A percentile compares a stretch with the other conserved stretches of the same genome.
phyloP scores from a whole-genome alignment of 176 grass and related monocot species.

The Puccinellia tenuiflora region DNA sequence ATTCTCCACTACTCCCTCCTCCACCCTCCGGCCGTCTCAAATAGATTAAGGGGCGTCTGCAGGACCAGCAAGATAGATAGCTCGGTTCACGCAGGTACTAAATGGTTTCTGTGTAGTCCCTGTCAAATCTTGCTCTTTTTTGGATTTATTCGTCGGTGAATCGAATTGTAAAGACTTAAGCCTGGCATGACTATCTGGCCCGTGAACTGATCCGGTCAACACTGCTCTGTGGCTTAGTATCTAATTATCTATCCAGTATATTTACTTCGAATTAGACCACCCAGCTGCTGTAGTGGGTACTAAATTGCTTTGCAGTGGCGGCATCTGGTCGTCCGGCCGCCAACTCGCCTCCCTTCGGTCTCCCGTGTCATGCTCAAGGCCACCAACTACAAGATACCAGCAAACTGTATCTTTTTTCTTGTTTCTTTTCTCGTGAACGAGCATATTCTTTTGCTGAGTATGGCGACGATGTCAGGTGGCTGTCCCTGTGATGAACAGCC shows the following conservation, averaged over 20 bases:
- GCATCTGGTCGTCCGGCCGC: too few relatives aligned
- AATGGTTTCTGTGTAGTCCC: background rate
- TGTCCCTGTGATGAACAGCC: too few relatives aligned
- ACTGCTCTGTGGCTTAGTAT: background rate
- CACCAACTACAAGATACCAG: too few relatives aligned
- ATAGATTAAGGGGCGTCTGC: background rate
- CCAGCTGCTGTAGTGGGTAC: background rate
- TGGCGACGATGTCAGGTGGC: too few relatives aligned
- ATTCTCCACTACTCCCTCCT: background rate
- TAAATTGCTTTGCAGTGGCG: too few relatives aligned
- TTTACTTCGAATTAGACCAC: background rate
- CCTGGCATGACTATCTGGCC: slow-evolving; percentile 13
- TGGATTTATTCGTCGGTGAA: slow-evolving; percentile 9
- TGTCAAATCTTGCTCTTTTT: background rate
- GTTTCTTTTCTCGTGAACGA: too few relatives aligned
- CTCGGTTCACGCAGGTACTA: background rate
- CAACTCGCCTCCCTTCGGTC: too few relatives aligned
- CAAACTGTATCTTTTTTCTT: too few relatives aligned
- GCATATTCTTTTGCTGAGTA: too few relatives aligned
- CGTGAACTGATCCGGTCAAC: background rate
- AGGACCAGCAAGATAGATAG: background rate
- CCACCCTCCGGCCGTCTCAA: background rate
- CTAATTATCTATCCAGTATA: background rate
- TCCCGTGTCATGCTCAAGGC: too few relatives aligned
- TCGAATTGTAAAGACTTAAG: background rate